Evolutionary conservation across 768 basidiomycete genomes (phyloP).

Genomic region (Psilocybe subaeruginosa): DNA sequence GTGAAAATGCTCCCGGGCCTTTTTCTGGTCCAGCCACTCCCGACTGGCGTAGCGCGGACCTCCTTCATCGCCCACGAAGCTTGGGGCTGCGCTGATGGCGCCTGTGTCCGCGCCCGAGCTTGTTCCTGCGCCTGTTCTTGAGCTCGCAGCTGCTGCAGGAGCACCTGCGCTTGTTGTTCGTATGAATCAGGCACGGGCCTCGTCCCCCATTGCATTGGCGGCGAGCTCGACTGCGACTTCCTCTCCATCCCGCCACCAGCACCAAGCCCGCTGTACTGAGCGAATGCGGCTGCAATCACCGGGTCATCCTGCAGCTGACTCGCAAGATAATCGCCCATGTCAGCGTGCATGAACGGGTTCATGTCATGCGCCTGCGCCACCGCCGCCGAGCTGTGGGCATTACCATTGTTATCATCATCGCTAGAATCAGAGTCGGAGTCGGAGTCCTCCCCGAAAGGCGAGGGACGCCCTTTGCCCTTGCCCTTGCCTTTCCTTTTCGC

Average conservation of each 20-base stretch:
- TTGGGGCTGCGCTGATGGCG: not conserved
- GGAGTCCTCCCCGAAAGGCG: slow-evolving; percentile 16
- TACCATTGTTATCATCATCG: slow-evolving; percentile 18
- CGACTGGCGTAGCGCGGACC: slow-evolving; percentile 21
- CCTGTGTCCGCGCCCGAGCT: not conserved
- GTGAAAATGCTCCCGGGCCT: not conserved
- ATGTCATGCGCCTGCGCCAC: not conserved
- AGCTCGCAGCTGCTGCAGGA: not conserved
- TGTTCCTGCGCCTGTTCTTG: not conserved
- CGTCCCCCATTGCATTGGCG: slow-evolving; percentile 7
- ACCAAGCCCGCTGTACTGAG: slow-evolving; percentile 8
- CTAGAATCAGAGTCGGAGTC: slow-evolving; percentile 1
- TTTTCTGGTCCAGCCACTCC: slow-evolving; percentile 27
- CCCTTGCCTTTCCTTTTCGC: not conserved
- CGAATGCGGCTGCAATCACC: slow-evolving; percentile 12
- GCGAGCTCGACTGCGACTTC: slow-evolving; percentile 1
- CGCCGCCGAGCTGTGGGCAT: slow-evolving; percentile 5
- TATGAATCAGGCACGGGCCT: not conserved
- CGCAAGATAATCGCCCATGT: slow-evolving; percentile 4
- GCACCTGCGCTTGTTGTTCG: not conserved
- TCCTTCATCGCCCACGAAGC: slow-evolving; percentile 10
- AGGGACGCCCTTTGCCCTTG: slow-evolving; percentile 5
- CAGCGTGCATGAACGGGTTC: not conserved
- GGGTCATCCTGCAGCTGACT: slow-evolving; percentile 18
- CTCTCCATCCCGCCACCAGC: not conserved